Percentiles rank a stretch among this genome's conserved stretches.
Evolutionary conservation across 2,329 filamentous ascomycete species (phyloP).

Genomic region (Hypoxylon sp.): DNA sequence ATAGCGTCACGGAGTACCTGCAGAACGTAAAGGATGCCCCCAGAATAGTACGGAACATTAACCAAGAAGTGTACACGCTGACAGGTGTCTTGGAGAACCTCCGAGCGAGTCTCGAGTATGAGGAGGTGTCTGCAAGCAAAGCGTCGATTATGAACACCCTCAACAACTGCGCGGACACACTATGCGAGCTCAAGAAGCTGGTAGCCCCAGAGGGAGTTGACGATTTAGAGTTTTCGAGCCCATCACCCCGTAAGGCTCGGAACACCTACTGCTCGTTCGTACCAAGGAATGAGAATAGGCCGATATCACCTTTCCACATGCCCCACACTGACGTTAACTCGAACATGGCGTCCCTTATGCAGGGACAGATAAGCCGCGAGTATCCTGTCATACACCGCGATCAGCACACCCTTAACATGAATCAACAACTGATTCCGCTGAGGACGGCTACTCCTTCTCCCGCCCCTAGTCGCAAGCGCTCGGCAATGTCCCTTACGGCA

Average conservation of each 20-base stretch:
- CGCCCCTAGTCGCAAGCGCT: neutral
- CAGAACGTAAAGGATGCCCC: conserved; percentile 34
- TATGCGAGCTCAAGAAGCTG: conserved; percentile 29
- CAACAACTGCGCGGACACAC: conserved; percentile 10
- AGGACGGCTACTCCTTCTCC: neutral
- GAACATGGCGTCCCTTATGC: neutral
- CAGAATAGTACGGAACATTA: conserved; percentile 11
- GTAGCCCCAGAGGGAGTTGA: conserved; percentile 9
- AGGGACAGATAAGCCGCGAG: neutral
- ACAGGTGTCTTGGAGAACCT: conserved; percentile 30
- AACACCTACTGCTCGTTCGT: neutral
- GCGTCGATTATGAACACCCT: conserved; percentile 18
- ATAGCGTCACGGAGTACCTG: conserved; percentile 14
- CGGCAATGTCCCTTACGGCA: conserved; percentile 5
- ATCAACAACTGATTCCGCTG: neutral
- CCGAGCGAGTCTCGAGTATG: neutral
- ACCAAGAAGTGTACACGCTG: conserved; percentile 26
- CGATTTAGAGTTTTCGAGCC: neutral
- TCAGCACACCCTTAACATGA: neutral
- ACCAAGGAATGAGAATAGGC: neutral
- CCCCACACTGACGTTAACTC: neutral
- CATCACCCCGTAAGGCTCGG: neutral
- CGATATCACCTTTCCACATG: neutral
- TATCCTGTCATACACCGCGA: neutral
- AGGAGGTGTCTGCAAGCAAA: neutral